A percentile compares a stretch with the other conserved stretches of the same genome.
phyloP scores from a whole-genome alignment of 768 basidiomycete species.

The Lactifluus subvellereus region DNA sequence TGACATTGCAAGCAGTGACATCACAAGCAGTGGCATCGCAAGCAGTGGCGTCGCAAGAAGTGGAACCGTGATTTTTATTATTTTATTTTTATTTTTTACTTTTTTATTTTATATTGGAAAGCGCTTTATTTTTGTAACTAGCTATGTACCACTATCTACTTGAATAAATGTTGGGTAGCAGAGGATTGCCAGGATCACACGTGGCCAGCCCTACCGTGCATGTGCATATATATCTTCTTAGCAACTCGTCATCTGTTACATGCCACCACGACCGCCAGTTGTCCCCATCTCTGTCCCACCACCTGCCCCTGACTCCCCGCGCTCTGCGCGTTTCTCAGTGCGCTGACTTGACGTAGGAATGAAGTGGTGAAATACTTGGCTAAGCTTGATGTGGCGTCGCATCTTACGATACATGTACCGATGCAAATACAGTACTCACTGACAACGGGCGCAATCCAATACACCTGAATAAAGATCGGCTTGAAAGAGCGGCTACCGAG shows the following conservation, averaged over 20 bases:
- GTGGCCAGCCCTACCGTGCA: too few relatives aligned
- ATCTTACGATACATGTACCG: constrained; percentile 59
- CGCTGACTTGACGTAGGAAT: constrained; percentile 42
- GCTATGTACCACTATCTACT: too few relatives aligned
- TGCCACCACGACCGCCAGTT: constrained; percentile 19
- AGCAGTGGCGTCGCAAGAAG: too few relatives aligned
- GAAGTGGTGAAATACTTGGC: constrained; percentile 65
- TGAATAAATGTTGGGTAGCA: too few relatives aligned
- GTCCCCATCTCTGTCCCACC: constrained; percentile 13
- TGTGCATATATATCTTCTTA: too few relatives aligned
- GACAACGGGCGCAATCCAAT: constrained; percentile 78
- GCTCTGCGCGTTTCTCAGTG: constrained; percentile 40
- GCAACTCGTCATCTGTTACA: constrained; percentile 27
- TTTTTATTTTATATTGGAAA: too few relatives aligned
- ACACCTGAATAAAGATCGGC: constrained; percentile 70
- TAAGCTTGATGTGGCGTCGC: constrained; percentile 61
- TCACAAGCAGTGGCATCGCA: too few relatives aligned
- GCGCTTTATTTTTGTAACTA: too few relatives aligned
- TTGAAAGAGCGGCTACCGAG: constrained; percentile 81
- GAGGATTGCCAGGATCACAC: too few relatives aligned
- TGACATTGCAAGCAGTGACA: too few relatives aligned
- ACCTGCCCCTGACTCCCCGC: constrained; percentile 56
- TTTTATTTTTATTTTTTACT: too few relatives aligned
- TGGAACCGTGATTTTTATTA: too few relatives aligned
- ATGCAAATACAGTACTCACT: constrained; percentile 53